These are phyloP conservation scores for Yamadazyma sp. DNA, from an alignment of 805 yeast genomes.

Conservation along the genomic window DNA sequence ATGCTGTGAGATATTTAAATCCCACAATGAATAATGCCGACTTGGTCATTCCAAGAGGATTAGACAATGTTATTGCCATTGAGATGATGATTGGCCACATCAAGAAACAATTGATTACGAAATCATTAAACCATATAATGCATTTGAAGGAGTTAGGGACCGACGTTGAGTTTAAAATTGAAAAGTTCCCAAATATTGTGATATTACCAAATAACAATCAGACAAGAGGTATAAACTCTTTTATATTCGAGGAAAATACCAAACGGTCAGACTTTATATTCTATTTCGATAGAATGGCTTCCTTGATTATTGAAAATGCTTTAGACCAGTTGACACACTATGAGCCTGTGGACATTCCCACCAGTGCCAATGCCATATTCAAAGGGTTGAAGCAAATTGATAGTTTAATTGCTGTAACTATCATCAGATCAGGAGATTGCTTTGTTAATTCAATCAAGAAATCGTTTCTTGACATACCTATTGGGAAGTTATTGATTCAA, in stretches of 20 bases:
- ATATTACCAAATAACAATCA: slow-evolving; percentile 60
- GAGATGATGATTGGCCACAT: slow-evolving; percentile 78
- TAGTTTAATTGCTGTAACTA: slow-evolving; percentile 67
- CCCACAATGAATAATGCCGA: slow-evolving; percentile 83
- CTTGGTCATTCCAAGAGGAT: slow-evolving; percentile 85
- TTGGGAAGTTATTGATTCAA: slow-evolving; percentile 85
- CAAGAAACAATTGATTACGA: slow-evolving; percentile 62
- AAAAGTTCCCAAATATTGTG: slow-evolving; percentile 29
- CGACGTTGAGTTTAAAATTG: slow-evolving; percentile 30
- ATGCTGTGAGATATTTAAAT: slow-evolving; percentile 69
- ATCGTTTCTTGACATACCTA: slow-evolving; percentile 71
- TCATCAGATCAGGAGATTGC: slow-evolving; percentile 91
- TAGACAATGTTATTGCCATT: slow-evolving; percentile 79
- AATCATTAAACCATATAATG: slow-evolving; percentile 66
- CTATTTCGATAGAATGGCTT: slow-evolving; percentile 80
- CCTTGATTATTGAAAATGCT: slow-evolving; percentile 66
- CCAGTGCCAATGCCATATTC: slow-evolving; percentile 18
- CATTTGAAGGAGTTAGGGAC: slow-evolving; percentile 60
- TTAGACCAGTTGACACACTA: slow-evolving; percentile 53
- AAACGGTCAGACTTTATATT: slow-evolving; percentile 78
- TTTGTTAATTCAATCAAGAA: slow-evolving; percentile 77
- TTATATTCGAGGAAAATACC: slow-evolving; percentile 56
- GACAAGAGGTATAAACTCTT: slow-evolving; percentile 67
- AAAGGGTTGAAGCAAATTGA: slow-evolving; percentile 47
- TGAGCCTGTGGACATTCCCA: slow-evolving; percentile 30